Evolutionary conservation across 148 eudicot genomes (phyloP).

Genomic region (Dysphania ambrosioides): DNA sequence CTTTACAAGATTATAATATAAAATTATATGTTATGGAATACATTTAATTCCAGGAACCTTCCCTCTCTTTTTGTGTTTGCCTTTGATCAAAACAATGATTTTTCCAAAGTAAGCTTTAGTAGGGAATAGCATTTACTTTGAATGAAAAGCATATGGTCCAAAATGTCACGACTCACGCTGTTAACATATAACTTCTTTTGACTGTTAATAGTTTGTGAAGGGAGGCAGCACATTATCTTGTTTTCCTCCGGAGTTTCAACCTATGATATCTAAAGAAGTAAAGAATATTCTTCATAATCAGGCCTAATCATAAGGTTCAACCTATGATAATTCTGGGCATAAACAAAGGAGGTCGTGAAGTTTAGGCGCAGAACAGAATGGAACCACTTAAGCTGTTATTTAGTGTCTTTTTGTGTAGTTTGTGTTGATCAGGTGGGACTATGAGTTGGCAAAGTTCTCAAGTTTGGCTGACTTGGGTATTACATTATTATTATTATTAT

Average conservation of each 20-base stretch:
- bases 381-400: neutral
- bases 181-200: too few relatives aligned
- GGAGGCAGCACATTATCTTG: conserved; percentile 2
- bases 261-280: too few relatives aligned
- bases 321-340: conserved; percentile 20
- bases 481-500: neutral
- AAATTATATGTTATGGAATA: too few relatives aligned
- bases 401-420: conserved; percentile 1
- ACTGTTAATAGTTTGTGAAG: conserved; percentile 4
- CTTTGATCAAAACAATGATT: neutral
- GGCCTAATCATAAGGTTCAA: neutral
- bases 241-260: neutral
- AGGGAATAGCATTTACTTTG: neutral
- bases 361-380: conserved; percentile 3
- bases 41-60: conserved; percentile 1
- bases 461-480: neutral
- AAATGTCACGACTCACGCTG: too few relatives aligned
- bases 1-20: neutral
- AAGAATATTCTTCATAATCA: conserved; percentile 14
- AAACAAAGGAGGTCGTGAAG: conserved; percentile 2
- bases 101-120: neutral
- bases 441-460: conserved; percentile 16
- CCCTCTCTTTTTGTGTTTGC: neutral
- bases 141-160: neutral
- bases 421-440: conserved; percentile 11